These are phyloP conservation scores for Exophiala calicioides DNA, from an alignment of 2,329 filamentous ascomycete genomes.

Conservation along the genomic window DNA sequence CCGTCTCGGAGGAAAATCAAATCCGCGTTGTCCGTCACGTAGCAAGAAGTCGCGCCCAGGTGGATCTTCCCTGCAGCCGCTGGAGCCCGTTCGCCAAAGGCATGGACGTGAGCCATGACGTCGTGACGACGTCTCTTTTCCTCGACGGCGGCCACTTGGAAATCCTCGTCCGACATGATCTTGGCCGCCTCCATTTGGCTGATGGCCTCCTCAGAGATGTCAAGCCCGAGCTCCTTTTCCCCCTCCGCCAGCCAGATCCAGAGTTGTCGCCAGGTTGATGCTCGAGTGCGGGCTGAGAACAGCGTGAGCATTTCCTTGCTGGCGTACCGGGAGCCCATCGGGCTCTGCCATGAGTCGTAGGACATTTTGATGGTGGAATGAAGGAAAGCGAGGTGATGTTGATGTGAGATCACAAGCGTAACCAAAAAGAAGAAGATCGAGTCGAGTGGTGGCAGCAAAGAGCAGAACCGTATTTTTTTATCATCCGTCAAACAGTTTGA, in stretches of 20 bases:
- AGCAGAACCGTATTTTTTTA: no score
- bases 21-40: constrained; percentile 71
- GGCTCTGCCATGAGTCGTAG: constrained; percentile 65
- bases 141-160: constrained; percentile 71
- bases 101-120: constrained; percentile 68
- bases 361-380: constrained; percentile 24
- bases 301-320: constrained; percentile 73
- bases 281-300: constrained; percentile 74
- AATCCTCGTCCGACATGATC: constrained; percentile 74
- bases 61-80: constrained; percentile 83
- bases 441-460: no score
- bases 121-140: constrained; percentile 72
- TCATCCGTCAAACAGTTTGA: no score
- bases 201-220: constrained; percentile 73
- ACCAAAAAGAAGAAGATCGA: no score
- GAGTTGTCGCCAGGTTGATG: constrained; percentile 78
- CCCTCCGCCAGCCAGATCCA: constrained; percentile 83
- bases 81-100: constrained; percentile 71
- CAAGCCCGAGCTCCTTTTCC: constrained; percentile 77
- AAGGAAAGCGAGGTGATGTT: no score
- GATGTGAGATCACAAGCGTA: no score
- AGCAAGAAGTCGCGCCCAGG: constrained; percentile 63
- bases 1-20: constrained; percentile 75
- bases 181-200: constrained; percentile 74
- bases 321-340: constrained; percentile 71